A percentile compares a stretch with the other conserved stretches of the same genome.
These are phyloP conservation scores for Oryza coarctata DNA, from an alignment of 176 grass and related monocot genomes.

Conservation along the genomic window DNA sequence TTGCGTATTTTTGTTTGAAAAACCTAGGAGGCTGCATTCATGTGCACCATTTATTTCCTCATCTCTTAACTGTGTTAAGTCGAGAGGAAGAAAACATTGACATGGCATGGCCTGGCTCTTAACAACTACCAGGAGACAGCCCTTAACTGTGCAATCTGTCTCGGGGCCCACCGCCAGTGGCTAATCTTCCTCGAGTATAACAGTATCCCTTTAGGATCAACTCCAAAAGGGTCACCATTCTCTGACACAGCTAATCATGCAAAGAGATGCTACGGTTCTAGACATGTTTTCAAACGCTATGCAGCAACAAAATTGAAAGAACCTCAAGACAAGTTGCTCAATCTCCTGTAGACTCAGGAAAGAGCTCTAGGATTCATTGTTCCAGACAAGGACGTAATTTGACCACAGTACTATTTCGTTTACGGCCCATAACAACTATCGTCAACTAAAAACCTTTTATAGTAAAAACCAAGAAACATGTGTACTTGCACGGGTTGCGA, in stretches of 20 bases:
- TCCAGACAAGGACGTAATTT: neutral
- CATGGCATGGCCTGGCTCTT: conserved; percentile 16
- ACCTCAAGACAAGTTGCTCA: neutral
- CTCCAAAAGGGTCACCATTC: conserved; percentile 2
- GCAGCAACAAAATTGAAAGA: neutral
- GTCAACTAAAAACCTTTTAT: neutral
- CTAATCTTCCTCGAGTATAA: neutral
- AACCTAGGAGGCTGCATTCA: conserved; percentile 39
- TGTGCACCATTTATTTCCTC: neutral
- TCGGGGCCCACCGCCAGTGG: conserved; percentile 12
- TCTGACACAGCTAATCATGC: neutral
- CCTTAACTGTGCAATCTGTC: neutral
- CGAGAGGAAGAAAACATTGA: neutral
- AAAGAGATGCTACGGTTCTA: neutral
- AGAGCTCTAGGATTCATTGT: neutral
- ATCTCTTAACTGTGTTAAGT: neutral
- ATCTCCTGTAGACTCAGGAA: neutral
- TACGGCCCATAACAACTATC: neutral
- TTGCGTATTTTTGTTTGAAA: neutral
- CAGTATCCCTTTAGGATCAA: neutral
- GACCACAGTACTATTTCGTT: neutral
- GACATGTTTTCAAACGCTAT: neutral
- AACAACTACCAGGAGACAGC: conserved; percentile 2
- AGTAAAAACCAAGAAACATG: neutral
- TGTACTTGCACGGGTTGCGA: neutral